Evolutionary conservation across 1,284 basidiomycete genomes (phyloP).

Genomic region (Sanguinoderma infundibulare): DNA sequence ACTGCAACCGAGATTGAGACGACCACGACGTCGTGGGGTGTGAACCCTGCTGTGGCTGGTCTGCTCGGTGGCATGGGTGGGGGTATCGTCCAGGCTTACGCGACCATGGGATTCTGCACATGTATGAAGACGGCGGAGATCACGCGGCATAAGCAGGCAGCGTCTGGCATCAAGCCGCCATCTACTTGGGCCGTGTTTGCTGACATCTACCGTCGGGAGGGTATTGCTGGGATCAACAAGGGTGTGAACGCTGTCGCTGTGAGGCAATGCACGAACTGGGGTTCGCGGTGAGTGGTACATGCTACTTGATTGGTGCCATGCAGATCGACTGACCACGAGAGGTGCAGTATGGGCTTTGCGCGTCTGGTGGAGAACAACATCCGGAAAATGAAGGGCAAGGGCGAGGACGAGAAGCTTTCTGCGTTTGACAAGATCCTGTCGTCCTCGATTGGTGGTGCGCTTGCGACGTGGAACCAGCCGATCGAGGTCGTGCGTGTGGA

Average conservation of each 20-base stretch:
- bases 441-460: constrained; percentile 92
- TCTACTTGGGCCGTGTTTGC: constrained; percentile 95
- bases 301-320: neutral
- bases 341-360: constrained; percentile 92
- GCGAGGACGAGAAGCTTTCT: constrained; percentile 76
- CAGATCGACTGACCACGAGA: neutral
- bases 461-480: constrained; percentile 99
- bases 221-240: constrained; percentile 97
- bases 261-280: constrained; percentile 99
- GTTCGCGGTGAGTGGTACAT: constrained; percentile 73
- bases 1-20: constrained; percentile 95
- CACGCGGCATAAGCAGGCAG: constrained; percentile 95
- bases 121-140: constrained; percentile 99
- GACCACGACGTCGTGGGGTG: constrained; percentile 63
- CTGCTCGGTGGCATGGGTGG: constrained; percentile 97
- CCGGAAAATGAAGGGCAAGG: constrained; percentile 77
- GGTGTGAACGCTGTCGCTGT: constrained; percentile 99
- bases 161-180: constrained; percentile 86
- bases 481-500: constrained; percentile 97
- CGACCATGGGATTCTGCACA: constrained; percentile 99
- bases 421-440: constrained; percentile 89
- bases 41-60: constrained; percentile 85
- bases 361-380: constrained; percentile 89
- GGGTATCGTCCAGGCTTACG: constrained; percentile 98
- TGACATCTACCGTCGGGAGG: constrained; percentile 94